Conservation (phyloP, 805 yeast species). For the Barnettozyma wickerhamii region DNA sequence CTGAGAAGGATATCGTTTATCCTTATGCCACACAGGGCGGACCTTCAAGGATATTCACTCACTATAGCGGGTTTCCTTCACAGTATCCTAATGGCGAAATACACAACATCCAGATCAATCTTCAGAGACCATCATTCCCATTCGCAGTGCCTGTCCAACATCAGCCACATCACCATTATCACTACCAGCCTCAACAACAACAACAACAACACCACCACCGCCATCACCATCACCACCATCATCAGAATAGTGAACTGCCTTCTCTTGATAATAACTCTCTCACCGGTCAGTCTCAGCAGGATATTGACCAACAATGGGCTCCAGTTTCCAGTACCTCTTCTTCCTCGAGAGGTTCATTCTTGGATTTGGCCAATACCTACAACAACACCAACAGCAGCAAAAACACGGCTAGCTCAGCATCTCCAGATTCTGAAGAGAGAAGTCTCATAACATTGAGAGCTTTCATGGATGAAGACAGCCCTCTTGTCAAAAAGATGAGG, state of each 20-base stretch:
- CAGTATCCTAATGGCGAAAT: constrained; percentile 10
- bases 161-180: background rate
- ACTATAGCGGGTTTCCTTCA: constrained; percentile 3
- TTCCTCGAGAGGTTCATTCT: too few species aligned
- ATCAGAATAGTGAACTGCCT: too few species aligned
- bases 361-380: constrained; percentile 2
- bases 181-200: background rate
- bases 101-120: constrained; percentile 20
- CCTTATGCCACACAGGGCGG: constrained; percentile 22
- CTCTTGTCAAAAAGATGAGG: constrained; percentile 7
- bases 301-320: too few species aligned
- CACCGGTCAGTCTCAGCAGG: too few species aligned
- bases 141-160: constrained; percentile 4
- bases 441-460: background rate
- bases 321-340: too few species aligned
- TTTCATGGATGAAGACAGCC: background rate
- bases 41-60: constrained; percentile 20
- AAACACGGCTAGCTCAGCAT: background rate
- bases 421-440: background rate
- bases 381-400: constrained; percentile 1
- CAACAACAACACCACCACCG: constrained; percentile 5
- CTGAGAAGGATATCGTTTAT: constrained; percentile 12
- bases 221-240: constrained; percentile 3
- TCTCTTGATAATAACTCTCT: too few species aligned
- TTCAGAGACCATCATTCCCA: constrained; percentile 11